Percentiles rank a stretch among this genome's conserved stretches.
Conservation (phyloP, 345 rosid genomes). For the Dimocarpus longan region DNA sequence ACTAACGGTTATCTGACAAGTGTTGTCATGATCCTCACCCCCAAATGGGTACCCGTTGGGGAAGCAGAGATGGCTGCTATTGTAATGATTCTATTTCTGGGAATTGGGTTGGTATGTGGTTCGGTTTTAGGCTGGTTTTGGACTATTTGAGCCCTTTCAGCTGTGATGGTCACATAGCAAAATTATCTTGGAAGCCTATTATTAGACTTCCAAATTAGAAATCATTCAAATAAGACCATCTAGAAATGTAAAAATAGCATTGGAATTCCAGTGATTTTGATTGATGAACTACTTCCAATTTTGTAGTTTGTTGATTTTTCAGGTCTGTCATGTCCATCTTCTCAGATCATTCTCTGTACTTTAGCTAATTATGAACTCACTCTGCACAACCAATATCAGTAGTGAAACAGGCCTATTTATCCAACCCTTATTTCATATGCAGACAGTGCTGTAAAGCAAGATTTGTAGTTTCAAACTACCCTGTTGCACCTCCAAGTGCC, state of each 20-base stretch:
- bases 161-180: background rate
- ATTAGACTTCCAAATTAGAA: constrained; percentile 5
- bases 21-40: constrained; percentile 79
- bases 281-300: background rate
- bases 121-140: constrained; percentile 89
- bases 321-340: background rate
- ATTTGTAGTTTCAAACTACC: background rate
- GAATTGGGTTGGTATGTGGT: constrained; percentile 75
- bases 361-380: background rate
- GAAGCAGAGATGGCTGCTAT: constrained; percentile 87
- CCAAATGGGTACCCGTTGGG: constrained; percentile 61
- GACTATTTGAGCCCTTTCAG: constrained; percentile 43
- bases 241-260: background rate
- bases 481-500: background rate
- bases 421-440: background rate
- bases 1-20: constrained; percentile 90
- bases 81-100: constrained; percentile 71
- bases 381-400: background rate
- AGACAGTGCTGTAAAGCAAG: background rate
- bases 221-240: background rate
- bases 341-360: background rate
- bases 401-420: background rate
- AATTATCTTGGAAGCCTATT: background rate
- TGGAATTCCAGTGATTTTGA: background rate
- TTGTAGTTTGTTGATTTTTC: background rate